A percentile compares a stretch with the other conserved stretches of the same genome.
Conservation (phyloP, 2,329 filamentous ascomycete genomes). For the Aureobasidium musti region DNA sequence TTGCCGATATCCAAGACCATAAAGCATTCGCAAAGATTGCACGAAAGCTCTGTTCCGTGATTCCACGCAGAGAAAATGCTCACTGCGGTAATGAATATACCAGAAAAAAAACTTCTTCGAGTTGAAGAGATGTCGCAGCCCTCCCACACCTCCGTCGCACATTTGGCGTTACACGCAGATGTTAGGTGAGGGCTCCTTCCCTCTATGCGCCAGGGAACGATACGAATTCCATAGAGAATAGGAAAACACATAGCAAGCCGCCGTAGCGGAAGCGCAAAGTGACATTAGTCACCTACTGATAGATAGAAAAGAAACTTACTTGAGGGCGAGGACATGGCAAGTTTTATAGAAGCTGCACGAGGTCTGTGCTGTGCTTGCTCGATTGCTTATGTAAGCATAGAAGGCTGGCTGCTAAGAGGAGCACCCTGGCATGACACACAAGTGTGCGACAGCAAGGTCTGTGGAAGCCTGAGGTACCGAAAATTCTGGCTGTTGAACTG, state of each 20-base stretch:
- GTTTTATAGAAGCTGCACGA: constrained; percentile 20
- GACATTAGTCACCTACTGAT: constrained; percentile 37
- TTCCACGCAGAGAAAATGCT: background rate
- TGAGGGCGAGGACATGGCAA: constrained; percentile 16
- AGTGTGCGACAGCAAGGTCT: background rate
- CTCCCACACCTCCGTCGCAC: constrained; percentile 49
- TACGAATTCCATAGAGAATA: constrained; percentile 42
- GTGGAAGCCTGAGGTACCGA: no score
- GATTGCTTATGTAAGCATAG: background rate
- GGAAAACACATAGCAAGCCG: constrained; percentile 48
- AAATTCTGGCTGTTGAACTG: no score
- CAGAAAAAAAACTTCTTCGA: constrained; percentile 16
- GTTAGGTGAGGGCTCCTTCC: constrained; percentile 46
- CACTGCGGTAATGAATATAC: background rate
- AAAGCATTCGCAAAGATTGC: background rate
- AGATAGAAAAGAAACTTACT: constrained; percentile 28
- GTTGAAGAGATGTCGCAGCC: constrained; percentile 40
- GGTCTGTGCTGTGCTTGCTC: constrained; percentile 11
- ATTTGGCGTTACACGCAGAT: constrained; percentile 40
- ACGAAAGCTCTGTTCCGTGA: background rate
- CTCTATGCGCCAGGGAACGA: constrained; percentile 50
- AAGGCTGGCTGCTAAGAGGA: background rate
- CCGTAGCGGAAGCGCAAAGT: constrained; percentile 46
- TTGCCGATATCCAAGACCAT: constrained; percentile 23
- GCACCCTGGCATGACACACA: background rate